Conservation (phyloP, 192 early-diverging fungal species). For the Dimargaris xerosporica region DNA sequence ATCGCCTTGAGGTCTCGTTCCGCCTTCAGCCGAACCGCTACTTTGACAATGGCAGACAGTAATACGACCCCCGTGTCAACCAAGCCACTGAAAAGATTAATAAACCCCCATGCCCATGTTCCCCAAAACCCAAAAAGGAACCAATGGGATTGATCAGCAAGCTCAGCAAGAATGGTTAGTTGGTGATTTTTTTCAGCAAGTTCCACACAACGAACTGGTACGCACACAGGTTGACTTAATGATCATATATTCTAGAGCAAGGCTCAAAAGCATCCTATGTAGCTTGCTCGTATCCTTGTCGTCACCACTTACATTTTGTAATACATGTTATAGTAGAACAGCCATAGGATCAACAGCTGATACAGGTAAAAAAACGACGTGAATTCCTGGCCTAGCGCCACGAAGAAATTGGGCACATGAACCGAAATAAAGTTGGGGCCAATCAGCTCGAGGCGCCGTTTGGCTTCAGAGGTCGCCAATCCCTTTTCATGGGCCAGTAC, state of each 20-base stretch:
- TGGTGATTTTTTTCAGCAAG: too few relatives aligned
- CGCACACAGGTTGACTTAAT: too few relatives aligned
- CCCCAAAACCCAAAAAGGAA: too few relatives aligned
- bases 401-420: slow-evolving; percentile 34
- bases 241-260: too few relatives aligned
- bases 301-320: too few relatives aligned
- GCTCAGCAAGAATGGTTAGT: too few relatives aligned
- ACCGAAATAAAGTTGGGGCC: slow-evolving; percentile 60
- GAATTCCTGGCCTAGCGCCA: slow-evolving; percentile 41
- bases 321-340: slow-evolving; percentile 38
- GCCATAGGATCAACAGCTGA: slow-evolving; percentile 33
- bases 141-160: too few relatives aligned
- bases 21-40: slow-evolving; percentile 30
- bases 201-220: too few relatives aligned
- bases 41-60: slow-evolving; percentile 32
- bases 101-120: too few relatives aligned
- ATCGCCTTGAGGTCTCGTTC: slow-evolving; percentile 40
- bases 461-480: slow-evolving; percentile 33
- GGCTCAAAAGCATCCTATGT: too few relatives aligned
- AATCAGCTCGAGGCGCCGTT: slow-evolving; percentile 33
- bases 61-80: slow-evolving; percentile 36
- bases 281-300: too few relatives aligned
- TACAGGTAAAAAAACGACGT: slow-evolving; percentile 38
- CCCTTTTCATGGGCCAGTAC: slow-evolving; percentile 25
- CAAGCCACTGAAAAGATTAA: too few relatives aligned